phyloP scores from a whole-genome alignment of 1,284 basidiomycete genomes.

The Afroboletus lepidellus region DNA sequence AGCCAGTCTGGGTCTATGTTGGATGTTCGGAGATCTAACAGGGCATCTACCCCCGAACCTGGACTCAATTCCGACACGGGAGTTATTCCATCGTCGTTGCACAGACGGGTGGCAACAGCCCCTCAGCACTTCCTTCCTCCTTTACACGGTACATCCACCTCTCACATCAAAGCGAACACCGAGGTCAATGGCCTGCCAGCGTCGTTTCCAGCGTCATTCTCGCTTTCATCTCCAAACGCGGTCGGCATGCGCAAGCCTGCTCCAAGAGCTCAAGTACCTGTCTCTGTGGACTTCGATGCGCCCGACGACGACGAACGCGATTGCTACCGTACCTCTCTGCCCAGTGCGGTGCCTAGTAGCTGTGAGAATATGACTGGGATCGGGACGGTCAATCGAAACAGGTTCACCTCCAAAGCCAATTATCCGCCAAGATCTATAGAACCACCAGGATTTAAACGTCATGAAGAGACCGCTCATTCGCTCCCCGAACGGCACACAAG shows the following conservation, averaged over 20 bases:
- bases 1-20: constrained; percentile 35
- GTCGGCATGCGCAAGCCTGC: constrained; percentile 51
- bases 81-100: constrained; percentile 30
- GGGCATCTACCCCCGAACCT: constrained; percentile 34
- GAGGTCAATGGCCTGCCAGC: constrained; percentile 24
- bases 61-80: constrained; percentile 23
- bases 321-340: constrained; percentile 43
- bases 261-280: constrained; percentile 59
- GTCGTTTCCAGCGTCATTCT: constrained; percentile 16
- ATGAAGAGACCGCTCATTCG: constrained; percentile 15
- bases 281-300: constrained; percentile 49
- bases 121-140: constrained; percentile 30
- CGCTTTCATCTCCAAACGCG: constrained; percentile 27
- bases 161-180: constrained; percentile 19
- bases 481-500: constrained; percentile 16
- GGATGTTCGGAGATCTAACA: constrained; percentile 35
- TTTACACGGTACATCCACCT: constrained; percentile 16
- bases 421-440: constrained; percentile 14
- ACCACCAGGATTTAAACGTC: constrained; percentile 6
- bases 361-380: constrained; percentile 63
- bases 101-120: constrained; percentile 32
- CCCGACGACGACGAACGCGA: constrained; percentile 36
- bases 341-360: constrained; percentile 49
- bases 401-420: constrained; percentile 24
- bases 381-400: constrained; percentile 42